phyloP scores from a whole-genome alignment of 2,329 filamentous ascomycete genomes.

The Colletotrichum sp. region DNA sequence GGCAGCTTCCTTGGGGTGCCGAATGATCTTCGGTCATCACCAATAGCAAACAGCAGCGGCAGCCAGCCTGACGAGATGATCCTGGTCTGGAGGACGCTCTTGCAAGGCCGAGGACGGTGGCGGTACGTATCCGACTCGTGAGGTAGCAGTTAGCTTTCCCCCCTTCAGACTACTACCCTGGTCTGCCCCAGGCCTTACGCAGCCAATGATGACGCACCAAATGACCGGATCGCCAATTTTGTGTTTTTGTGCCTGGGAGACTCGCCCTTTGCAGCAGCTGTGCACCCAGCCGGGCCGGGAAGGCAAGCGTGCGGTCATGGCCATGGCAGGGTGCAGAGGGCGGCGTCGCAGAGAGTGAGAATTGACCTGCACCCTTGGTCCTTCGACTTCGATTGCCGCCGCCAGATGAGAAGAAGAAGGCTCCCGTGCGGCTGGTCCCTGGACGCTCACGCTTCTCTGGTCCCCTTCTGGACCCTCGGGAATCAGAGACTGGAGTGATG shows the following conservation, averaged over 20 bases:
- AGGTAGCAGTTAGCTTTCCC: neutral
- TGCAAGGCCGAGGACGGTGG: neutral
- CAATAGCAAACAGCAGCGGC: neutral
- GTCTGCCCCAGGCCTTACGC: neutral
- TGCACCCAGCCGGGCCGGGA: neutral
- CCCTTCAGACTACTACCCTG: neutral
- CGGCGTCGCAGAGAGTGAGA: neutral
- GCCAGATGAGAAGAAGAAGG: neutral
- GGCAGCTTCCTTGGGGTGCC: neutral
- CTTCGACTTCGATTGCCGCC: neutral
- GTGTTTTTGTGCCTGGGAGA: constrained; percentile 8
- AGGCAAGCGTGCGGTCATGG: neutral
- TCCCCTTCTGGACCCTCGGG: neutral
- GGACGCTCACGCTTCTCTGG: neutral
- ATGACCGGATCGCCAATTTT: neutral
- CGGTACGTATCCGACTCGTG: neutral
- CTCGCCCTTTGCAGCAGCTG: neutral
- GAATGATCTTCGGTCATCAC: neutral
- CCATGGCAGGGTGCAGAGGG: neutral
- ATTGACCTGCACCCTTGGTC: neutral
- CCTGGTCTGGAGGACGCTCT: neutral
- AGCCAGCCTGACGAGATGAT: neutral
- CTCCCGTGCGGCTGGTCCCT: neutral
- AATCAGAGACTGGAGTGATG: neutral
- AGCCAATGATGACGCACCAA: constrained; percentile 8